Percentiles rank a stretch among this genome's conserved stretches.
phyloP scores from a whole-genome alignment of 2,329 filamentous ascomycete genomes.

The Colletotrichum theobromicola region DNA sequence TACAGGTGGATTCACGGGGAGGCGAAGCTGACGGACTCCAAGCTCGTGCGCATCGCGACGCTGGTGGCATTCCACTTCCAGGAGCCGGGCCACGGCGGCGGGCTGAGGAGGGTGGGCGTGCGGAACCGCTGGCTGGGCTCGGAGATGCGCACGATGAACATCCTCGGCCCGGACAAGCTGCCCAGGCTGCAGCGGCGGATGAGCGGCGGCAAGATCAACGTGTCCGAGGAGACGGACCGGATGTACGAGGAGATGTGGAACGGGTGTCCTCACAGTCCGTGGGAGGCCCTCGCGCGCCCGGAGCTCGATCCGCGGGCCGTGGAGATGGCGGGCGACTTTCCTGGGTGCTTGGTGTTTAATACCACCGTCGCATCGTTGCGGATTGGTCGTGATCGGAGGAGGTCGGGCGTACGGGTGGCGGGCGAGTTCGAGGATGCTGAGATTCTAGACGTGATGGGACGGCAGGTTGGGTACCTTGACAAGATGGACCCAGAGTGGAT shows the following conservation, averaged over 20 bases:
- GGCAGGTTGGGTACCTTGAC: neutral
- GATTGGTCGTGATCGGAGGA: neutral
- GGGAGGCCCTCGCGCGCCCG: neutral
- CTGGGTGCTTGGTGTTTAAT: neutral
- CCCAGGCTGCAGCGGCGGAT: neutral
- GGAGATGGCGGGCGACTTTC: neutral
- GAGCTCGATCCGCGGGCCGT: neutral
- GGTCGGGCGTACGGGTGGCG: neutral
- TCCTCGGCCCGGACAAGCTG: neutral
- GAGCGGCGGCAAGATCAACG: neutral
- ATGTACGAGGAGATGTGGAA: neutral
- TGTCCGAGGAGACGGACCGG: neutral
- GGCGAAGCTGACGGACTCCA: neutral
- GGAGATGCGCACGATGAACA: neutral
- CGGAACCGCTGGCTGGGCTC: neutral
- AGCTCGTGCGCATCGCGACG: constrained; percentile 1
- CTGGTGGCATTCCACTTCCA: neutral
- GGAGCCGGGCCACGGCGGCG: neutral
- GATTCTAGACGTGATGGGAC: neutral
- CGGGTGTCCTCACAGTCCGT: neutral
- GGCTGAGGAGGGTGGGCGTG: neutral
- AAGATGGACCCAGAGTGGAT: neutral
- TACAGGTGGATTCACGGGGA: neutral
- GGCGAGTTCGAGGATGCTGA: neutral
- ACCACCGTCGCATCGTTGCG: neutral